phyloP scores from a whole-genome alignment of 2,329 filamentous ascomycete genomes.

The Pseudogymnoascus sp. region DNA sequence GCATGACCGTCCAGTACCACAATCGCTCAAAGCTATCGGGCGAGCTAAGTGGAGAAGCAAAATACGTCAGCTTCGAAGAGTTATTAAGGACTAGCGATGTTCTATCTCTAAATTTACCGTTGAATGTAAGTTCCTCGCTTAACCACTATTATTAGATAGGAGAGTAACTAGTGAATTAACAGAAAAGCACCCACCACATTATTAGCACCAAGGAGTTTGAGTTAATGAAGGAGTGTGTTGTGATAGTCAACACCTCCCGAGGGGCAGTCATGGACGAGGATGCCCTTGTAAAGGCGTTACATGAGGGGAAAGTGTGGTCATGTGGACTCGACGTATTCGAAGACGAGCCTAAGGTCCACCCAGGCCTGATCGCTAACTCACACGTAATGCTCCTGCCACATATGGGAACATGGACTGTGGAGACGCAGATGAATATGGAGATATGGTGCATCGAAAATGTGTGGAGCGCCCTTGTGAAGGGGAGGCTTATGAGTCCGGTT shows the following conservation, averaged over 20 bases:
- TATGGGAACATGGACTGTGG: constrained; percentile 73
- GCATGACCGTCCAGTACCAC: constrained; percentile 67
- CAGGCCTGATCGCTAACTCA: constrained; percentile 60
- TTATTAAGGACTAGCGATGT: constrained; percentile 64
- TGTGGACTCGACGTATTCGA: constrained; percentile 76
- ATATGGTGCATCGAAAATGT: constrained; percentile 68
- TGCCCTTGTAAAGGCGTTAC: constrained; percentile 65
- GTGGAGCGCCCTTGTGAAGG: constrained; percentile 50
- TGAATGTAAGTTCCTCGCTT: constrained; percentile 53
- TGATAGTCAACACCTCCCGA: constrained; percentile 73
- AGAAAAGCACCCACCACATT: constrained; percentile 42
- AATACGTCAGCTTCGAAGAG: constrained; percentile 66
- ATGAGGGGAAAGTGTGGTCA: constrained; percentile 58
- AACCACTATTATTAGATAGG: no score
- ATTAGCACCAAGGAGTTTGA: constrained; percentile 62
- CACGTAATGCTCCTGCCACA: constrained; percentile 70
- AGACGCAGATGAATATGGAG: constrained; percentile 58
- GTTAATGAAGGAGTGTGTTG: constrained; percentile 69
- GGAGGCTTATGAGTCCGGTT: constrained; percentile 57
- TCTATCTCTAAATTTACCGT: constrained; percentile 66
- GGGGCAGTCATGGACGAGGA: constrained; percentile 74
- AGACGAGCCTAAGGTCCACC: constrained; percentile 67
- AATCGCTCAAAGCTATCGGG: constrained; percentile 57
- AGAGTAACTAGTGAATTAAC: no score
- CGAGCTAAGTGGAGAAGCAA: constrained; percentile 45